Evolutionary conservation across 345 rosid genomes (phyloP).

Genomic region (Abelmoschus esculentus): DNA sequence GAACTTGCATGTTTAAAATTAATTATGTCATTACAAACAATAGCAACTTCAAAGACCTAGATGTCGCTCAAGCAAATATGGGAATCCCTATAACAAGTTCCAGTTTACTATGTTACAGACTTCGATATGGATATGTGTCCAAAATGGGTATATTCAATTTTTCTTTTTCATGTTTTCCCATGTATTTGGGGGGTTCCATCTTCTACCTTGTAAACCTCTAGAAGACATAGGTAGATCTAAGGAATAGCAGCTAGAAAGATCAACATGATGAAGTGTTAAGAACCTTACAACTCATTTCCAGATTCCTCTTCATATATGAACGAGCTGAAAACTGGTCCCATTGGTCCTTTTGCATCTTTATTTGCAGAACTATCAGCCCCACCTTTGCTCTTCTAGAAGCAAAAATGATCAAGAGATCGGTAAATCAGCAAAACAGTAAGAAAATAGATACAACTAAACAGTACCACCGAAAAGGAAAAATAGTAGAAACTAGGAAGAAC

Average conservation of each 20-base stretch:
- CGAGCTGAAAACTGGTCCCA: slow-evolving; percentile 97
- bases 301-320: slow-evolving; percentile 68
- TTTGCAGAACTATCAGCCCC: slow-evolving; percentile 32
- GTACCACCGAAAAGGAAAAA: not conserved
- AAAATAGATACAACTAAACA: not conserved
- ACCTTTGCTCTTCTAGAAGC: slow-evolving; percentile 40
- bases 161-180: not conserved
- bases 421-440: slow-evolving; percentile 8
- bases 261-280: slow-evolving; percentile 20
- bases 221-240: not conserved
- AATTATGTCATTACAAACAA: not conserved
- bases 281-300: slow-evolving; percentile 78
- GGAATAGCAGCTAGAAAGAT: not conserved
- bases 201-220: not conserved
- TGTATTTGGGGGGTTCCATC: not conserved
- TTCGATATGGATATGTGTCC: not conserved
- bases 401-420: slow-evolving; percentile 10
- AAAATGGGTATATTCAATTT: not conserved
- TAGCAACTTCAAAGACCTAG: not conserved
- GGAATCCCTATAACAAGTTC: not conserved
- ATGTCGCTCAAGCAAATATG: slow-evolving; percentile 9
- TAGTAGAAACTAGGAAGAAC: not conserved
- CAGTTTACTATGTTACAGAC: not conserved
- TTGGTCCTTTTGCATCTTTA: slow-evolving; percentile 46
- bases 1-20: not conserved